These are phyloP conservation scores for Umbelopsis sp. DNA, from an alignment of 192 early-diverging fungal genomes.

Conservation along the genomic window DNA sequence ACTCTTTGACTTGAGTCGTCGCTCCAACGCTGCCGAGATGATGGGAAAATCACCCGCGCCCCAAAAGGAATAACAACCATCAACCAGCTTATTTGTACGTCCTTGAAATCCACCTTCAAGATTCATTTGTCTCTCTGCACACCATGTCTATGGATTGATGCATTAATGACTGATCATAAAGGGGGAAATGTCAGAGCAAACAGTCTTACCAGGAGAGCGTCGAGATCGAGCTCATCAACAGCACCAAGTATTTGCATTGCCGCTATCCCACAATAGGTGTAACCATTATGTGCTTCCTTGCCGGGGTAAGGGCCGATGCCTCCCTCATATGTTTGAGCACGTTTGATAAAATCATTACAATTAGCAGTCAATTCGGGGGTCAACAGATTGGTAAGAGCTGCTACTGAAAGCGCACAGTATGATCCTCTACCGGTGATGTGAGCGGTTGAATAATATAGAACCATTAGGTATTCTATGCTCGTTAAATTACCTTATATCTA, in stretches of 20 bases:
- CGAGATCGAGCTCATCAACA: slow-evolving; percentile 65
- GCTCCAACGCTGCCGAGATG: slow-evolving; percentile 51
- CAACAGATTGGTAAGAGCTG: slow-evolving; percentile 79
- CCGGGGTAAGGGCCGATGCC: slow-evolving; percentile 84
- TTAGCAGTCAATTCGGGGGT: slow-evolving; percentile 74
- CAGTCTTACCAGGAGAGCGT: slow-evolving; percentile 54
- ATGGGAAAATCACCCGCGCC: slow-evolving; percentile 81
- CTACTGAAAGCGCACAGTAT: slow-evolving; percentile 86
- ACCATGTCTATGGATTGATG: slow-evolving; percentile 61
- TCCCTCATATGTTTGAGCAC: slow-evolving; percentile 93
- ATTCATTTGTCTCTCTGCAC: slow-evolving; percentile 76
- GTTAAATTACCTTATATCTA: slow-evolving; percentile 72
- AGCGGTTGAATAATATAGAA: background rate
- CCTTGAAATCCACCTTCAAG: slow-evolving; percentile 97
- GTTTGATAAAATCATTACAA: slow-evolving; percentile 63
- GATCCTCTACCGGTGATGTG: slow-evolving; percentile 53
- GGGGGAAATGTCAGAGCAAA: background rate
- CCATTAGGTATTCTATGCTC: too few relatives aligned
- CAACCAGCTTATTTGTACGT: slow-evolving; percentile 95
- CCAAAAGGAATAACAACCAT: slow-evolving; percentile 99
- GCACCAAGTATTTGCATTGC: slow-evolving; percentile 78
- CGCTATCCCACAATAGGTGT: slow-evolving; percentile 91
- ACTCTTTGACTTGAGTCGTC: background rate
- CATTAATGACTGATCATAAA: background rate
- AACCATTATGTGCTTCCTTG: slow-evolving; percentile 94